Evolutionary conservation across 192 early-diverging fungal genomes (phyloP).

Genomic region (Blastocladiella britannica): DNA sequence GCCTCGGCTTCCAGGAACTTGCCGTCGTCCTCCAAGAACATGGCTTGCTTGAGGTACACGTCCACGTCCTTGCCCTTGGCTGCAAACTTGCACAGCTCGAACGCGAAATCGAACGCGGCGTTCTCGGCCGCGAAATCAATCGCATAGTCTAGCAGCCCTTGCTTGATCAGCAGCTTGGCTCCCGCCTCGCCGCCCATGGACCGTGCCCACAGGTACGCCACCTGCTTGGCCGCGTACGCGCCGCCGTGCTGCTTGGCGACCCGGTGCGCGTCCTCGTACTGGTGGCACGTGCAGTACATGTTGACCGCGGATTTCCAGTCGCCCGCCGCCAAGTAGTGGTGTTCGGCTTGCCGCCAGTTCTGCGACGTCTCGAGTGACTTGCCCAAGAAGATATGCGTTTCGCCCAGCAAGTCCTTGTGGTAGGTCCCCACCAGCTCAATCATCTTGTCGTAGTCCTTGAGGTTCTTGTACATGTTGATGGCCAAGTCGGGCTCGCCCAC

Average conservation of each 20-base stretch:
- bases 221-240: conserved; percentile 32
- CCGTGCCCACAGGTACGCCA: conserved; percentile 43
- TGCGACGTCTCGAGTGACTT: conserved; percentile 39
- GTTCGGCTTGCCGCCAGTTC: conserved; percentile 36
- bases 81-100: conserved; percentile 35
- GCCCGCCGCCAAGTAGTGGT: conserved; percentile 36
- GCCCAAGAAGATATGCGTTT: conserved; percentile 37
- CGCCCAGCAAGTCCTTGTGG: conserved; percentile 36
- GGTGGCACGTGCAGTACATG: conserved; percentile 43
- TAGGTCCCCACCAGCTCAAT: conserved; percentile 33
- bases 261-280: conserved; percentile 40
- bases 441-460: conserved; percentile 46
- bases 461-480: conserved; percentile 51
- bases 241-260: conserved; percentile 38
- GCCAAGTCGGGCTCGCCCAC: conserved; percentile 39
- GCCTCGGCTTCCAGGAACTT: conserved; percentile 39
- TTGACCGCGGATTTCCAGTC: conserved; percentile 44
- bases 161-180: conserved; percentile 37
- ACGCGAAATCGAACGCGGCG: conserved; percentile 43
- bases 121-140: conserved; percentile 47
- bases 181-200: conserved; percentile 40
- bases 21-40: conserved; percentile 18
- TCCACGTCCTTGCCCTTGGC: conserved; percentile 38
- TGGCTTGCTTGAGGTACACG: conserved; percentile 44
- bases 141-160: conserved; percentile 34